A percentile compares a stretch with the other conserved stretches of the same genome.
phyloP scores from a whole-genome alignment of 306 rosid genomes.

The Pterocarpus macrocarpus region DNA sequence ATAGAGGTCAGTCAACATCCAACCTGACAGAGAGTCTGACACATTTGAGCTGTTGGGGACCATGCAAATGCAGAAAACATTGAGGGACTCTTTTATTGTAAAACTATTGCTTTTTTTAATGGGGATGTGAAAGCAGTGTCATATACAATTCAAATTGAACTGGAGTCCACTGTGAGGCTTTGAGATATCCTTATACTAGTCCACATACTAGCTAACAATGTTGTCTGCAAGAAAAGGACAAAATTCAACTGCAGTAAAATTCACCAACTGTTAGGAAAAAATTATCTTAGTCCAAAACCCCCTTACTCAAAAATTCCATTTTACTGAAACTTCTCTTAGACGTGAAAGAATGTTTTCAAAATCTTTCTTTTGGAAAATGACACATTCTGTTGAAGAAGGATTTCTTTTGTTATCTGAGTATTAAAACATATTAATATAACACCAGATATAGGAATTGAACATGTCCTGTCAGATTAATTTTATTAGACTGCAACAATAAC shows the following conservation, averaged over 20 bases:
- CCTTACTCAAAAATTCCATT: neutral
- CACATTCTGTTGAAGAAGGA: neutral
- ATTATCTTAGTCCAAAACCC: neutral
- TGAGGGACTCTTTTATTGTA: slow-evolving; percentile 28
- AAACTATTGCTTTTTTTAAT: slow-evolving; percentile 29
- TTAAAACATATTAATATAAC: neutral
- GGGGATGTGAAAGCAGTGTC: slow-evolving; percentile 28
- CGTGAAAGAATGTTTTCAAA: neutral
- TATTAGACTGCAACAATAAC: too few species aligned
- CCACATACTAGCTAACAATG: slow-evolving; percentile 23
- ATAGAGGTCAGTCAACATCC: slow-evolving; percentile 72
- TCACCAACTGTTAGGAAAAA: neutral
- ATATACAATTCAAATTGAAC: slow-evolving; percentile 26
- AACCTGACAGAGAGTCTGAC: slow-evolving; percentile 49
- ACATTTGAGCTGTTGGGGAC: slow-evolving; percentile 64
- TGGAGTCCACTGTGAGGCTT: slow-evolving; percentile 7
- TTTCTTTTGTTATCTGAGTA: neutral
- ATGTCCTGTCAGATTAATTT: neutral
- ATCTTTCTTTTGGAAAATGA: slow-evolving; percentile 30
- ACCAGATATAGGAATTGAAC: slow-evolving; percentile 14
- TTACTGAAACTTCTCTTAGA: neutral
- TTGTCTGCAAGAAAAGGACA: slow-evolving; percentile 8
- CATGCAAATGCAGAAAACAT: slow-evolving; percentile 50
- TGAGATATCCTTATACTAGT: slow-evolving; percentile 4
- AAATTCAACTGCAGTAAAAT: slow-evolving; percentile 22